Evolutionary conservation across 2,329 filamentous ascomycete species (phyloP).

Genomic region (Penicillium sp.): DNA sequence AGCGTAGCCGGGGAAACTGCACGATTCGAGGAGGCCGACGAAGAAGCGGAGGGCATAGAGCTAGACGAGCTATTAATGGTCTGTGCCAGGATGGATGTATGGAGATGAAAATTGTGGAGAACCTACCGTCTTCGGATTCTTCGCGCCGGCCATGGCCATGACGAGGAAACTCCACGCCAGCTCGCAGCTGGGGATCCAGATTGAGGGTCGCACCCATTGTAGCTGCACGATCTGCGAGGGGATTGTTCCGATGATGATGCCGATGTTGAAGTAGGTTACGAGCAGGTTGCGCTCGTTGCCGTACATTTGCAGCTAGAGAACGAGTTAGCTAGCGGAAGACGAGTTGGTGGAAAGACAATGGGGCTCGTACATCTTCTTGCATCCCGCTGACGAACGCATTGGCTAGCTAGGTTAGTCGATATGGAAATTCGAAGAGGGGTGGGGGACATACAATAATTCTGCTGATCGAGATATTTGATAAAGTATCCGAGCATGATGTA

Average conservation of each 20-base stretch:
- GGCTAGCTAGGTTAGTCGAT: not conserved
- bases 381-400: conserved; percentile 5
- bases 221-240: conserved; percentile 3
- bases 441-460: no score
- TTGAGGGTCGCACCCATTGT: conserved; percentile 17
- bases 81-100: no score
- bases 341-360: no score
- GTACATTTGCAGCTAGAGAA: not conserved
- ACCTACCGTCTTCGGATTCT: conserved; percentile 14
- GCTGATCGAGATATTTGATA: no score
- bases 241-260: not conserved
- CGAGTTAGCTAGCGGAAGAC: not conserved
- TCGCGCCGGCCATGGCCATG: conserved; percentile 41
- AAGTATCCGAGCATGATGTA: no score
- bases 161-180: conserved; percentile 48
- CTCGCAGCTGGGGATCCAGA: conserved; percentile 48
- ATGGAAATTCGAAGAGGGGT: no score
- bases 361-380: conserved; percentile 1
- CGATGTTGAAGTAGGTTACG: conserved; percentile 1
- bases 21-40: conserved; percentile 25
- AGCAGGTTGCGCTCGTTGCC: conserved; percentile 1
- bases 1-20: conserved; percentile 19
- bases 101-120: no score
- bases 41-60: conserved; percentile 26
- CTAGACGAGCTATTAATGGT: no score